These are phyloP conservation scores for Paratinospora sagittata DNA, from an alignment of 164 flowering plant species.

Conservation along the genomic window DNA sequence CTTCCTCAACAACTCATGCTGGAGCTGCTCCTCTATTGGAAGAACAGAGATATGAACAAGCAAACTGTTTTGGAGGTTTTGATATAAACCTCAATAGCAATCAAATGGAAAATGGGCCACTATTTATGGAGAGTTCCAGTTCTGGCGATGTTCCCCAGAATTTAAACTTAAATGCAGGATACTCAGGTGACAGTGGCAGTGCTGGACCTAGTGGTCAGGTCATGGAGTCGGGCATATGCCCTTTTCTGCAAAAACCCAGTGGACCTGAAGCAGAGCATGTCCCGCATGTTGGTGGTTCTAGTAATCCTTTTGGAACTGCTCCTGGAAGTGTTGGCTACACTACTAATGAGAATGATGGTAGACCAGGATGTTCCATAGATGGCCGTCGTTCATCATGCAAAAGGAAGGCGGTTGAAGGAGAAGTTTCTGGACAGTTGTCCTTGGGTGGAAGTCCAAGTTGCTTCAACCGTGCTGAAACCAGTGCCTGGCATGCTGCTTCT, in stretches of 20 bases:
- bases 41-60: constrained; percentile 28
- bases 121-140: constrained; percentile 29
- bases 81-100: constrained; percentile 24
- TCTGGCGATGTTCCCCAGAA: constrained; percentile 25
- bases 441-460: constrained; percentile 35
- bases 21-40: constrained; percentile 22
- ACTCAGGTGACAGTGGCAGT: constrained; percentile 24
- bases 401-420: constrained; percentile 70
- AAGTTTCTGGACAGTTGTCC: constrained; percentile 54
- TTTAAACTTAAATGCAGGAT: constrained; percentile 25
- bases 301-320: constrained; percentile 36
- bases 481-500: constrained; percentile 32
- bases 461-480: constrained; percentile 37
- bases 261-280: constrained; percentile 27
- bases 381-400: constrained; percentile 58
- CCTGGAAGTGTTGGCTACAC: constrained; percentile 36
- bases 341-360: constrained; percentile 36
- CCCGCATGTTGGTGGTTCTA: constrained; percentile 30
- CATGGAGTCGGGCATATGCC: constrained; percentile 20
- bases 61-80: constrained; percentile 24
- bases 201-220: constrained; percentile 21
- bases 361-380: constrained; percentile 54
- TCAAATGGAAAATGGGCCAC: constrained; percentile 24
- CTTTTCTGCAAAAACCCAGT: constrained; percentile 29
- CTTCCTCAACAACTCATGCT: neutral